phyloP scores from a whole-genome alignment of 306 rosid species.

The Sphenostylis stenocarpa region DNA sequence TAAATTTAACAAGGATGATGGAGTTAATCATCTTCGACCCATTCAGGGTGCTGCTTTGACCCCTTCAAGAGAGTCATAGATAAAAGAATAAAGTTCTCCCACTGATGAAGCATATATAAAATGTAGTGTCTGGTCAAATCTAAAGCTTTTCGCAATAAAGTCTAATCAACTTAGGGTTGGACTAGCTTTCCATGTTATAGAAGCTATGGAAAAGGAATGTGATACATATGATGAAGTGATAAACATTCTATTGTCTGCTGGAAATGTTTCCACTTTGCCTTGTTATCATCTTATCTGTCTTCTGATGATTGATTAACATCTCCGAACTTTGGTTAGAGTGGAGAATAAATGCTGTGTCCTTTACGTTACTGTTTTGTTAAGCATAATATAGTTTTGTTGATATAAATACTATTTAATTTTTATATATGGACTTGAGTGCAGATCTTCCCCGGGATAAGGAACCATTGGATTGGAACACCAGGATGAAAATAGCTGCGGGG shows the following conservation, averaged over 20 bases:
- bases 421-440: slow-evolving; percentile 37
- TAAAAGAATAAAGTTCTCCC: not conserved
- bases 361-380: not conserved
- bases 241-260: not conserved
- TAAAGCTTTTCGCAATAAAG: not conserved
- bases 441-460: slow-evolving; percentile 84
- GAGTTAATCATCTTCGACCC: slow-evolving; percentile 3
- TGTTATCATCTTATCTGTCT: not conserved
- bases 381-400: not conserved
- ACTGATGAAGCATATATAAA: not conserved
- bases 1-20: not conserved
- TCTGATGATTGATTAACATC: slow-evolving; percentile 10
- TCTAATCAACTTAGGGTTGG: not conserved
- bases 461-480: slow-evolving; percentile 86
- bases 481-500: slow-evolving; percentile 96
- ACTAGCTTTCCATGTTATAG: not conserved
- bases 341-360: slow-evolving; percentile 19
- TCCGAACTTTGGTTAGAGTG: slow-evolving; percentile 9
- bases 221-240: not conserved
- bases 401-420: not conserved
- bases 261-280: slow-evolving; percentile 20
- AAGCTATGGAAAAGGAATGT: not conserved
- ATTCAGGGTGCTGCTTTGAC: not conserved
- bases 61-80: not conserved
- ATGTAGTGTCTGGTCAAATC: not conserved